Percentiles rank a stretch among this genome's conserved stretches.
Evolutionary conservation across 2,329 filamentous ascomycete species (phyloP).

Genomic region (Fusarium setosum): DNA sequence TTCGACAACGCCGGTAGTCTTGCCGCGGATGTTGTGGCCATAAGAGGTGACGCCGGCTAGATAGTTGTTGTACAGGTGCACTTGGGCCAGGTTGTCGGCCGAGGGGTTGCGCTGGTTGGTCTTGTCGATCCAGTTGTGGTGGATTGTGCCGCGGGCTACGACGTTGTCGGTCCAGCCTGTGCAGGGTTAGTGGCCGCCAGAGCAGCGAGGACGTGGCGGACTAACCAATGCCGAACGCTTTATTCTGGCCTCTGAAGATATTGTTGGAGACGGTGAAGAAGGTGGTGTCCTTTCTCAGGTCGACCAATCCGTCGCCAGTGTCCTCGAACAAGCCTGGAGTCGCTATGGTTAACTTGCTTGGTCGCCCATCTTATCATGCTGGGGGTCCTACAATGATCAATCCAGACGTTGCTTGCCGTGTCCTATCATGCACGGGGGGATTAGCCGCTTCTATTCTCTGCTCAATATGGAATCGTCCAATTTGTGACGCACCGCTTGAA

Average conservation of each 20-base stretch:
- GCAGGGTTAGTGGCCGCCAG: neutral
- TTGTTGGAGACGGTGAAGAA: slow-evolving; percentile 41
- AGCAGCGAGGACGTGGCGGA: neutral
- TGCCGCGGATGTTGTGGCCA: slow-evolving; percentile 41
- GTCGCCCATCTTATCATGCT: too few species aligned
- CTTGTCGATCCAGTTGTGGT: slow-evolving; percentile 41
- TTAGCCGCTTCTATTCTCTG: too few species aligned
- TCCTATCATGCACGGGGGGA: too few species aligned
- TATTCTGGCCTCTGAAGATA: slow-evolving; percentile 41
- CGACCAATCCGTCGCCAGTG: slow-evolving; percentile 39
- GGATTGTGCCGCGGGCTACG: slow-evolving; percentile 36
- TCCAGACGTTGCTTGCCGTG: slow-evolving; percentile 41
- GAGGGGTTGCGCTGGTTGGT: slow-evolving; percentile 42
- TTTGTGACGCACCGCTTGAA: slow-evolving; percentile 30
- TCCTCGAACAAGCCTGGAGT: slow-evolving; percentile 37
- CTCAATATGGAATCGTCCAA: too few species aligned
- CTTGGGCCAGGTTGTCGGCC: slow-evolving; percentile 39
- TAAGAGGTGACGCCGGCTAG: slow-evolving; percentile 37
- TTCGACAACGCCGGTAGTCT: slow-evolving; percentile 40
- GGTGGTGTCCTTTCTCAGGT: slow-evolving; percentile 42
- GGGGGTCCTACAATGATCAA: too few species aligned
- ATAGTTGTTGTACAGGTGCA: slow-evolving; percentile 45
- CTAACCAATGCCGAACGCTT: slow-evolving; percentile 42
- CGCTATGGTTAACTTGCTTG: too few species aligned
- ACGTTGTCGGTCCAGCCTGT: slow-evolving; percentile 43